Evolutionary conservation across 768 basidiomycete species (phyloP).

Genomic region (Auricularia sp.): DNA sequence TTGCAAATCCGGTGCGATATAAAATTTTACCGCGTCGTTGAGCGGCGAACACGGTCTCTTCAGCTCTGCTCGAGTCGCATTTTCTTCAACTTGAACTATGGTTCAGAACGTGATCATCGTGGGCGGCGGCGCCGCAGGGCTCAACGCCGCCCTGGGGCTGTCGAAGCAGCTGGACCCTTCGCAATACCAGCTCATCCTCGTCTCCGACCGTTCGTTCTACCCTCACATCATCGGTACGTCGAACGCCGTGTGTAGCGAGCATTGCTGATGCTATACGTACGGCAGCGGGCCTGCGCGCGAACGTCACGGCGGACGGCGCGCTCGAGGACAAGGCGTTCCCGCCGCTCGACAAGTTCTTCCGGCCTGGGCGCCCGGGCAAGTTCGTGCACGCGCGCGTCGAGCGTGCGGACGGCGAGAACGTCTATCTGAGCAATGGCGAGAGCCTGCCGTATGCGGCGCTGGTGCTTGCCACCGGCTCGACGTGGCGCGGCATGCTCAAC

Average conservation of each 20-base stretch:
- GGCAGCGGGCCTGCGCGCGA: conserved; percentile 9
- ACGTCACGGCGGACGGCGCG: conserved; percentile 10
- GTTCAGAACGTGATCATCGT: conserved; percentile 35
- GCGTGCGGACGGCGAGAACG: conserved; percentile 4
- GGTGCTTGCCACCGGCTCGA: conserved; percentile 5
- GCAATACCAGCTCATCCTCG: conserved; percentile 5
- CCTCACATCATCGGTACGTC: background rate
- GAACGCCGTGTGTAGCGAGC: background rate
- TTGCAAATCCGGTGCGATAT: too few species aligned
- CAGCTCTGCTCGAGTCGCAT: too few species aligned
- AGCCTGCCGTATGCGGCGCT: conserved; percentile 2
- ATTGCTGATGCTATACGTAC: background rate
- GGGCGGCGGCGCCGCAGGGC: conserved; percentile 45
- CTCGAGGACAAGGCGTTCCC: conserved; percentile 8
- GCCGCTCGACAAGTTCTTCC: conserved; percentile 9
- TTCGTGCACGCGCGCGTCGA: conserved; percentile 6
- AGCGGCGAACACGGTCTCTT: too few species aligned
- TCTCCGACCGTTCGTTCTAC: conserved; percentile 7
- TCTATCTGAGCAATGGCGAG: conserved; percentile 1
- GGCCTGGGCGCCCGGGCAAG: background rate
- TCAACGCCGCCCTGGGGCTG: background rate
- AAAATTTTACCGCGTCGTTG: too few species aligned
- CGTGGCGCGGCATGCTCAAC: background rate
- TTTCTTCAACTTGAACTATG: background rate
- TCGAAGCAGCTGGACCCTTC: background rate